Conservation (phyloP, 108 stramenopile genomes). For the Pseudonitzschia pungens region DNA sequence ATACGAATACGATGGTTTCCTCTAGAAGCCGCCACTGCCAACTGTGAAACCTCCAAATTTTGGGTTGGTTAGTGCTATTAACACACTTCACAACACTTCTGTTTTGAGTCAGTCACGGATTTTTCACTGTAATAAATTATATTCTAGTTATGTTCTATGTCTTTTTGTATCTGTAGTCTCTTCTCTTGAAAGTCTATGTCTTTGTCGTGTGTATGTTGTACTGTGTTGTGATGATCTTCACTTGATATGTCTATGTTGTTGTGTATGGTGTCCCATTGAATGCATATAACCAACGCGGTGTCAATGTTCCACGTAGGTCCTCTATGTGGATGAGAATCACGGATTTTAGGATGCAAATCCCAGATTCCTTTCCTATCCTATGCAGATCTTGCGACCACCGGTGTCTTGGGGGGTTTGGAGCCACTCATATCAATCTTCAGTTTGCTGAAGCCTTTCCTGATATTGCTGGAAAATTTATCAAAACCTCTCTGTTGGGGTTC, state of each 20-base stretch:
- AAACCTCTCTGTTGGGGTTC: background rate
- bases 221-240: too few relatives aligned
- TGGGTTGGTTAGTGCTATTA: too few relatives aligned
- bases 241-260: background rate
- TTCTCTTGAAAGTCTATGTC: too few relatives aligned
- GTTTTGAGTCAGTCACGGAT: too few relatives aligned
- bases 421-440: background rate
- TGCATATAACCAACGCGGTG: background rate
- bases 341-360: background rate
- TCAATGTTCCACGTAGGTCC: background rate
- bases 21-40: too few relatives aligned
- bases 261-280: background rate
- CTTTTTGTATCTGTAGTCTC: too few relatives aligned
- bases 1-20: too few relatives aligned
- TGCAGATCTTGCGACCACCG: slow-evolving; percentile 24
- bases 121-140: too few relatives aligned
- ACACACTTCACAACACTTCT: too few relatives aligned
- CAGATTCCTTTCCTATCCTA: background rate
- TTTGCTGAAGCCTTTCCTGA: background rate
- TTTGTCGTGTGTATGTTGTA: too few relatives aligned
- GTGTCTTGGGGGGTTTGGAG: slow-evolving; percentile 17
- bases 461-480: background rate
- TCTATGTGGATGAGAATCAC: background rate
- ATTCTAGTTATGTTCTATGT: too few relatives aligned
- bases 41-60: too few relatives aligned